phyloP scores from a whole-genome alignment of 495 filamentous ascomycete species.

The Glarea lozoyensis region DNA sequence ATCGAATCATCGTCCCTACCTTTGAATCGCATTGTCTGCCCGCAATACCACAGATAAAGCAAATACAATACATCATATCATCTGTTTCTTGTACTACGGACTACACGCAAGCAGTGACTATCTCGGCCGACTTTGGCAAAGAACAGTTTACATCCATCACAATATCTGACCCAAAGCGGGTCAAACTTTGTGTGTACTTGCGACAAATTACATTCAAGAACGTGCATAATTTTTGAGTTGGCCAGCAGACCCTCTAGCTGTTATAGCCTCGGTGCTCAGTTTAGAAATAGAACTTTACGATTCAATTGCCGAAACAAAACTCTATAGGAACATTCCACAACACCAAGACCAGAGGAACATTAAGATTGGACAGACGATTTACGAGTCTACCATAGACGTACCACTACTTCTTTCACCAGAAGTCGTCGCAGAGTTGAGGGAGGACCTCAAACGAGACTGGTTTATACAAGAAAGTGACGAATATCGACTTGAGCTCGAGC shows the following conservation, averaged over 20 bases:
- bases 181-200: constrained; percentile 12
- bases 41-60: constrained; percentile 8
- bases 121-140: constrained; percentile 17
- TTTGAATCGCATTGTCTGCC: constrained; percentile 6
- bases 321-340: constrained; percentile 7
- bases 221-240: constrained; percentile 8
- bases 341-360: constrained; percentile 8
- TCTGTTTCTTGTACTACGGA: constrained; percentile 13
- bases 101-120: constrained; percentile 14
- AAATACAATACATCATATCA: constrained; percentile 8
- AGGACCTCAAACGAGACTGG: constrained; percentile 11
- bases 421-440: constrained; percentile 14
- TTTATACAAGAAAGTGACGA: constrained; percentile 13
- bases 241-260: constrained; percentile 5
- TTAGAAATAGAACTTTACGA: constrained; percentile 9
- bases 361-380: constrained; percentile 12
- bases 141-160: constrained; percentile 17
- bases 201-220: constrained; percentile 13
- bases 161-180: constrained; percentile 11
- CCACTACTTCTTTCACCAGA: constrained; percentile 16
- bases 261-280: constrained; percentile 11
- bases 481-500: constrained; percentile 17
- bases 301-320: constrained; percentile 7
- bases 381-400: constrained; percentile 13
- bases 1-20: constrained; percentile 10